A percentile compares a stretch with the other conserved stretches of the same genome.
phyloP scores from a whole-genome alignment of 257 asterid species.

The Jaltomata sinuosa region DNA sequence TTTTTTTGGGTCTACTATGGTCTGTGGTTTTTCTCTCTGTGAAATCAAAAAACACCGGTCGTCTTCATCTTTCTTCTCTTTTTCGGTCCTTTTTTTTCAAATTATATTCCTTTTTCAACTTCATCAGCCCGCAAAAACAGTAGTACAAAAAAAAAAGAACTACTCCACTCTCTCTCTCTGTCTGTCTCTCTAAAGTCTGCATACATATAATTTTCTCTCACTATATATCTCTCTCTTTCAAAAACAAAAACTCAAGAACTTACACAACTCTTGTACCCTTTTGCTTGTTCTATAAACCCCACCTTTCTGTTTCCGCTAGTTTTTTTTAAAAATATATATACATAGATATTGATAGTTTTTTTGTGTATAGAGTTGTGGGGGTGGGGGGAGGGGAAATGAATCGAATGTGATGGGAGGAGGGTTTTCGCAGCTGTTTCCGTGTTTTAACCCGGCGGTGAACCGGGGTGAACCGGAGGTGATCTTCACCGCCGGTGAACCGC shows the following conservation, averaged over 20 bases:
- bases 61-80: not conserved
- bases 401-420: slow-evolving; percentile 93
- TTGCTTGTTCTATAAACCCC: not conserved
- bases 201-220: not conserved
- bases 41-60: not conserved
- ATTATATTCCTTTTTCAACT: not conserved
- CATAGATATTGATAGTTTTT: too few species aligned
- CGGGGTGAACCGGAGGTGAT: slow-evolving; percentile 63
- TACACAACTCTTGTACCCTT: not conserved
- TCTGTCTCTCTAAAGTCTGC: not conserved
- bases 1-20: not conserved
- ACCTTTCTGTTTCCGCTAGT: not conserved
- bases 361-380: too few species aligned
- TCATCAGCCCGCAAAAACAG: not conserved
- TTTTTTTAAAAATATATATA: too few species aligned
- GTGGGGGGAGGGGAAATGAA: slow-evolving; percentile 63
- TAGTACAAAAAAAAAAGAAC: not conserved
- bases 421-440: slow-evolving; percentile 79
- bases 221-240: not conserved
- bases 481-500: slow-evolving; percentile 51
- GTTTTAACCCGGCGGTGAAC: slow-evolving; percentile 71
- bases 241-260: not conserved
- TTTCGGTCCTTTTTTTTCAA: not conserved
- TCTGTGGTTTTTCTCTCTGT: not conserved
- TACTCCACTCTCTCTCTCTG: not conserved